Evolutionary conservation across 1,139 yeast genomes (phyloP).

Genomic region (Pichia sp.): DNA sequence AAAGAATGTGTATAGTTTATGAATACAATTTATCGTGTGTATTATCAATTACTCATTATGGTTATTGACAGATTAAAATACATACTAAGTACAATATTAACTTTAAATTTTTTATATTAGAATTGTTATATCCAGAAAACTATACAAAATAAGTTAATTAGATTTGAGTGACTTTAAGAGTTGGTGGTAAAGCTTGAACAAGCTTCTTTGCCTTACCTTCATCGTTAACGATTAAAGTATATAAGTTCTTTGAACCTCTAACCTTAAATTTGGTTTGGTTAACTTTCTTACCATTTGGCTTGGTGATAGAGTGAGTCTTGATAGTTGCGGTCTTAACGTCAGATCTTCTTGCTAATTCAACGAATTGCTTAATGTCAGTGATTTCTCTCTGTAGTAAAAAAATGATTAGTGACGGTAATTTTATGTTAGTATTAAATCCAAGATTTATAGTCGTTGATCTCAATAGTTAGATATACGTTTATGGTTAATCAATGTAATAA

Average conservation of each 20-base stretch:
- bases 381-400: constrained; percentile 46
- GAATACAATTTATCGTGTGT: neutral
- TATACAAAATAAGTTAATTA: constrained; percentile 19
- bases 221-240: constrained; percentile 95
- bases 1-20: neutral
- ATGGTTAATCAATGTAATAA: neutral
- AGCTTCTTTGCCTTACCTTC: constrained; percentile 97
- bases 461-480: neutral
- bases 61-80: too few relatives aligned
- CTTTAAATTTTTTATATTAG: constrained; percentile 9
- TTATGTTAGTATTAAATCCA: neutral
- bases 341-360: constrained; percentile 95
- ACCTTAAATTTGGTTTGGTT: constrained; percentile 98
- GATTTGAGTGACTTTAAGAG: constrained; percentile 44
- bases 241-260: constrained; percentile 91
- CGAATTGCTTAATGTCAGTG: constrained; percentile 95
- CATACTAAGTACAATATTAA: neutral
- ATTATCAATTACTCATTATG: too few relatives aligned
- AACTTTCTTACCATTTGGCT: constrained; percentile 78
- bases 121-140: constrained; percentile 9
- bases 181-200: constrained; percentile 97
- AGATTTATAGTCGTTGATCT: neutral
- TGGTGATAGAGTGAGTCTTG: constrained; percentile 82
- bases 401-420: constrained; percentile 16
- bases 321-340: constrained; percentile 91